Base-by-base conservation (phyloP, 768 basidiomycete species). In the Termitomyces titanicus region DNA sequence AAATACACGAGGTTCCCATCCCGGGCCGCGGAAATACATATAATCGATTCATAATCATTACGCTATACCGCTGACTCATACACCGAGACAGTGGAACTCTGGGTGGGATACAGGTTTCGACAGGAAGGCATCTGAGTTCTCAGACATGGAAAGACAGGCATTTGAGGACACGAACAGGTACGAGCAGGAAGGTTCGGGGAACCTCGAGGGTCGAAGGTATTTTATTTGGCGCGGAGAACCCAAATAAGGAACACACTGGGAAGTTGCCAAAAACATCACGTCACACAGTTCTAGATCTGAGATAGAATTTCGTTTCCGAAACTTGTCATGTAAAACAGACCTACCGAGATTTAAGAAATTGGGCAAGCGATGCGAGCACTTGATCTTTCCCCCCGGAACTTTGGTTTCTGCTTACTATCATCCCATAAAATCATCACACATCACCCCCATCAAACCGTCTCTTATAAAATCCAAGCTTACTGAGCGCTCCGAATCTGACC, bases 211-310 rank as follows among this genome's bases (percentile, higher is more conserved):
- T n/a, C n/a, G n/a, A n/a, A n/a, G n/a, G n/a, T n/a, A 6, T 13
- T 18, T 2, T 60, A 53, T 56, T 60, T 47, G 44, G 50, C 47
- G 39, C 44, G 51, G 58, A 37, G 27, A 15, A 49, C 50, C 46
- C 56, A 55, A 61, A 61, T 50, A 61, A 51, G 43, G 53, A 37
- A 49, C 53, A 52, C n/a, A 55, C 49, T 37, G 45, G 48, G 48
- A 49, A 49, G 35, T n/a, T 49, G 27, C 35, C 47, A 48, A 29
- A 44, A 42, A 38, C 46, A 50, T 57, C 59, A 55, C 7, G n/a
- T n/a, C n/a, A n/a, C n/a, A n/a, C 6, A 47, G 38, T 51, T 57
- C 49, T 11, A 55, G 56, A 54, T 57, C 47, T 49, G 48, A 27
- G 33, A 51, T 42, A 37, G 33, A 18, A 43, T 34, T 46, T 47